Conservation (phyloP, 352 stramenopile genomes). For the Phytopythium helicoides region DNA sequence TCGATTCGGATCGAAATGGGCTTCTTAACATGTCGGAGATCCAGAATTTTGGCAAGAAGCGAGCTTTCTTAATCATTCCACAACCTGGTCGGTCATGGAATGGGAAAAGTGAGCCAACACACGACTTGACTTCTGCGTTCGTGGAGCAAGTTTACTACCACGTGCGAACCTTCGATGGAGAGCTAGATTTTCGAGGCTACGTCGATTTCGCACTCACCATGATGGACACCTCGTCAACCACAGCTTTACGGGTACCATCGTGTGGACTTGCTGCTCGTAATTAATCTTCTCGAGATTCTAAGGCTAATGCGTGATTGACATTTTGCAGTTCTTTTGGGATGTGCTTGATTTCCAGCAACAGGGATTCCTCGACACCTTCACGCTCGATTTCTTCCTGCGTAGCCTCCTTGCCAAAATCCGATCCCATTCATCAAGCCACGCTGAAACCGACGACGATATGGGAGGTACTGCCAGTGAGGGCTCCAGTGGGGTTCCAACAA, state of each 20-base stretch:
- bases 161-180: constrained; percentile 39
- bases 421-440: constrained; percentile 1
- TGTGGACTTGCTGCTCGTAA: no score
- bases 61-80: constrained; percentile 49
- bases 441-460: constrained; percentile 17
- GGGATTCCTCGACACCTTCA: constrained; percentile 56
- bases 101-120: constrained; percentile 26
- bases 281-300: no score
- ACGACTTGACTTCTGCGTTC: constrained; percentile 58
- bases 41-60: constrained; percentile 59
- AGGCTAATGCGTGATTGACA: constrained; percentile 1
- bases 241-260: constrained; percentile 50
- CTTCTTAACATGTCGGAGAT: constrained; percentile 50
- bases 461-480: neutral
- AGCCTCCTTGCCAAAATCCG: constrained; percentile 51
- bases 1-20: constrained; percentile 62
- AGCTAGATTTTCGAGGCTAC: constrained; percentile 66
- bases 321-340: constrained; percentile 58
- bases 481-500: constrained; percentile 3
- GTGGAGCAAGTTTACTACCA: constrained; percentile 55
- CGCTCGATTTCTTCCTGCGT: constrained; percentile 59
- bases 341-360: constrained; percentile 72
- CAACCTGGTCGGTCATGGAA: neutral
- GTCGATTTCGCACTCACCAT: constrained; percentile 61
- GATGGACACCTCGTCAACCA: constrained; percentile 30